Base-by-base conservation (phyloP, 2,329 filamentous ascomycete species). In the Calonectria hongkongensis region DNA sequence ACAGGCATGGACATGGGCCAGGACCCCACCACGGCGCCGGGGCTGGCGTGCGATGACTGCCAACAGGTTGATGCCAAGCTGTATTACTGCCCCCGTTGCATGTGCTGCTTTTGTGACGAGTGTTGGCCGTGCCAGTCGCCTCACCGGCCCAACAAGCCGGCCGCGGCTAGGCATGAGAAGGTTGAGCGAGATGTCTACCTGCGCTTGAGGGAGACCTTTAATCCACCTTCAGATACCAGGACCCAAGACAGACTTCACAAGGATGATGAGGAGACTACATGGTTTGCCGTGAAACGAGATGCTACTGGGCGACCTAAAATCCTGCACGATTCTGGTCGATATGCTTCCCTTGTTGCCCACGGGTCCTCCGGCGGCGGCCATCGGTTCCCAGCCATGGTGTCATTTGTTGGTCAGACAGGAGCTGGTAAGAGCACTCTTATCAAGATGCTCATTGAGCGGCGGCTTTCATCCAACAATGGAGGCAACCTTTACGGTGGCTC, bases 141-240 rank as follows among this genome's bases (percentile, higher is more conserved):
- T n/a, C 45, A 48, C 13, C 45, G 45, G 6, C 45, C 45, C 21
- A 48, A 48, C 45, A 48, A 48, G 45, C 45, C 45, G 7, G n/a
- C 45, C 45, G 45, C 45, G 21, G n/a, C 45, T 9, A 48, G 45
- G n/a, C 45, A 48, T 7, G 45, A 48, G 45, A 48, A 48, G n/a
- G 45, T 48, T 48, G 45, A 48, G 45, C 45, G 45, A 3, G 45
- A 48, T n/a, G 45, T 48, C 45, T 48, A 48, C 45, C 45, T 48
- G 45, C 45, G 45, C n/a, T 25, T 48, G 45, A n/a, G 45, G 9
- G 45, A 48, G 45, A 48, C 45, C 10, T 48, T 48, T 25, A 48
- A 48, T 25, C 45, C 45, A 13, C 45, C 45, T 25, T 48, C 45
- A 2, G 45, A 48, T 25, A 48, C 45, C 3, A 48, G 45, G 9